Evolutionary conservation across 2,329 filamentous ascomycete species (phyloP).

Genomic region (Stenocarpella maydis): DNA sequence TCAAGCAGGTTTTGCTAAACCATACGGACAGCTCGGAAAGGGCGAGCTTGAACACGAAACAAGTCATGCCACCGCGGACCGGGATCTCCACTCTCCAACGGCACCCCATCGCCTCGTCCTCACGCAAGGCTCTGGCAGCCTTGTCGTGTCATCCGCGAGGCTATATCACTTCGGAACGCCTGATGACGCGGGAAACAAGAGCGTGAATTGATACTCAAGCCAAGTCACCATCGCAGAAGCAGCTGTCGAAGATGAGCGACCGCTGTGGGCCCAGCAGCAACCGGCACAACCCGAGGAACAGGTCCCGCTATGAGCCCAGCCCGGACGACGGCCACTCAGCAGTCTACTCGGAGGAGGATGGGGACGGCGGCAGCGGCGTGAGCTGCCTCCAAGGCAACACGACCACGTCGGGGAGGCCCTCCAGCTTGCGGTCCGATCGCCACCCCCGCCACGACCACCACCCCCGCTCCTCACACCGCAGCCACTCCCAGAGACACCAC

Average conservation of each 20-base stretch:
- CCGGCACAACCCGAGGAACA: constrained; percentile 22
- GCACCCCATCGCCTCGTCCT: not conserved
- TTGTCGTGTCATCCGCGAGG: not conserved
- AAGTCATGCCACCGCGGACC: constrained; percentile 15
- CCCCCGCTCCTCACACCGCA: not conserved
- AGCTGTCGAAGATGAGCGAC: constrained; percentile 4
- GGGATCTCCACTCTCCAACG: constrained; percentile 9
- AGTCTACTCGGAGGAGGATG: not conserved
- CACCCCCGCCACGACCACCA: not conserved
- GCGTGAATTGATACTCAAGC: not conserved
- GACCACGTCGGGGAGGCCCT: constrained; percentile 1
- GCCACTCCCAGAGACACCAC: constrained; percentile 7
- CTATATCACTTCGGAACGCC: not conserved
- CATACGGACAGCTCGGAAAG: not conserved
- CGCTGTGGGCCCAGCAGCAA: constrained; percentile 8
- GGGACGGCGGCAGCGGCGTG: constrained; percentile 27
- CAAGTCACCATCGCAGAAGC: not conserved
- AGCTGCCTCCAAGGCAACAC: constrained; percentile 14
- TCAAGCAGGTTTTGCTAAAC: constrained; percentile 20
- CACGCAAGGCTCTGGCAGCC: constrained; percentile 23
- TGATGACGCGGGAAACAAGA: not conserved
- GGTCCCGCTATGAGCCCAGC: not conserved
- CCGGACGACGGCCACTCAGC: not conserved
- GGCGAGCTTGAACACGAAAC: constrained; percentile 18
- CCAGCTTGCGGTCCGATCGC: not conserved